phyloP scores from a whole-genome alignment of 2,329 filamentous ascomycete genomes.

The Penicillium concentricum region DNA sequence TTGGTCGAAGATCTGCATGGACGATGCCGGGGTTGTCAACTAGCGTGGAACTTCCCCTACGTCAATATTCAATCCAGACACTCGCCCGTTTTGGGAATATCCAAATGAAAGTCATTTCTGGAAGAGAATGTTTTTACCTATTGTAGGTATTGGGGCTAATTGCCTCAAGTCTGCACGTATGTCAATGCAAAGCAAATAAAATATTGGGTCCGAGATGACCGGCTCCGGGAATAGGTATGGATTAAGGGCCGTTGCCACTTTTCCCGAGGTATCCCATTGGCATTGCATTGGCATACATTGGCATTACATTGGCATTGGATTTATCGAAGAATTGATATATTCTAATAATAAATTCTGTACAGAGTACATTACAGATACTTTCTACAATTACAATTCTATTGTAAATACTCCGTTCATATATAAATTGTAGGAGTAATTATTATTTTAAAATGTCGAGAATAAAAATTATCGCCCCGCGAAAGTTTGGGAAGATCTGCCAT shows the following conservation, averaged over 20 bases:
- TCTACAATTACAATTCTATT: background rate
- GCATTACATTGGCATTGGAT: background rate
- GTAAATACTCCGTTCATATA: background rate
- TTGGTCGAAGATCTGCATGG: slow-evolving; percentile 7
- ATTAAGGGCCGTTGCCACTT: background rate
- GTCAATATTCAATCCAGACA: slow-evolving; percentile 1
- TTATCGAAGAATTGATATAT: background rate
- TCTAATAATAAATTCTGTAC: background rate
- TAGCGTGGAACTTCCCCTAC: slow-evolving; percentile 2
- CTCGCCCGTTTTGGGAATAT: background rate
- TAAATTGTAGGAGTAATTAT: background rate
- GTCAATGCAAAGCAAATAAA: background rate
- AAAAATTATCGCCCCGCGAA: slow-evolving; percentile 4
- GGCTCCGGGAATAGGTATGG: background rate
- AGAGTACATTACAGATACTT: background rate
- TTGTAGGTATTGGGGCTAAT: background rate
- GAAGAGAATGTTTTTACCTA: background rate
- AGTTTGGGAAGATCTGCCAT: background rate
- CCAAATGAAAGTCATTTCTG: background rate
- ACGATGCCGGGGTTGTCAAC: background rate
- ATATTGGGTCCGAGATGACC: background rate
- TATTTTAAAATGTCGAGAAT: background rate
- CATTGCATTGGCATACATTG: background rate
- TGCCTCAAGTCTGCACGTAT: background rate
- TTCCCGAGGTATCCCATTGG: background rate